Base-by-base conservation (phyloP, 331 rosid genomes). In the Acacia pycnantha region DNA sequence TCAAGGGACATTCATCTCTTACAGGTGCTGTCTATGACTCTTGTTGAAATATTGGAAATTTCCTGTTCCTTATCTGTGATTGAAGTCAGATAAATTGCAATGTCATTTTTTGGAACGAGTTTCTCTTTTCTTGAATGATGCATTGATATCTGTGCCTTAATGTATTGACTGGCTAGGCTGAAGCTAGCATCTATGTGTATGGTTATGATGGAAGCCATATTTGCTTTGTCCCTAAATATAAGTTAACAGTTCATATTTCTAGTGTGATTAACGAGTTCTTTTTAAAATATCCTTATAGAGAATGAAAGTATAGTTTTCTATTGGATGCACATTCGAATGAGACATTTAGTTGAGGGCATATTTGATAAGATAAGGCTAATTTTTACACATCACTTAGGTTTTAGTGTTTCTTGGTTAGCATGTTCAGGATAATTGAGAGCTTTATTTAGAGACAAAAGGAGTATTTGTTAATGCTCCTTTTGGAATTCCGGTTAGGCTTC, bases 1-100 rank as follows among this genome's bases (percentile, higher is more conserved):
- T 94, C 99, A 3, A 81, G 95, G 83, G 99, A 96, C 81, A 88
- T 94, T 89, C 98, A 96, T 92, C 97, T 96, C 75, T 85, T 95
- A 84, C 99, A 95, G 99, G 99, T 91, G 35, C 77, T 73, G 53
- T 69, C 59, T 78, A 47, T 62, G 48, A 26, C 73, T 81, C 50
- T 48, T 7, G 62, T 44, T 70, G 24, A 29, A 56, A 35, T n/a
- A 47, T 5, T 18, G 69, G 70, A 61, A 68, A 65, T 70, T 62
- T 13, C 66, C 66, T 48, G 61, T 78, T 58, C 26, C 1, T 78
- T 44, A 33, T 54, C 26, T 53, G 0, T 51, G 37, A 33, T 65
- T 69, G 19, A 65, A 50, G 44, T 80, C 35, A 29, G 65, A 15
- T 29, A 53, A 31, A 70, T 40, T 22, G 61, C 5, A 5, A 50